Evolutionary conservation across 1,284 basidiomycete genomes (phyloP).

Genomic region (Melampsora americana): DNA sequence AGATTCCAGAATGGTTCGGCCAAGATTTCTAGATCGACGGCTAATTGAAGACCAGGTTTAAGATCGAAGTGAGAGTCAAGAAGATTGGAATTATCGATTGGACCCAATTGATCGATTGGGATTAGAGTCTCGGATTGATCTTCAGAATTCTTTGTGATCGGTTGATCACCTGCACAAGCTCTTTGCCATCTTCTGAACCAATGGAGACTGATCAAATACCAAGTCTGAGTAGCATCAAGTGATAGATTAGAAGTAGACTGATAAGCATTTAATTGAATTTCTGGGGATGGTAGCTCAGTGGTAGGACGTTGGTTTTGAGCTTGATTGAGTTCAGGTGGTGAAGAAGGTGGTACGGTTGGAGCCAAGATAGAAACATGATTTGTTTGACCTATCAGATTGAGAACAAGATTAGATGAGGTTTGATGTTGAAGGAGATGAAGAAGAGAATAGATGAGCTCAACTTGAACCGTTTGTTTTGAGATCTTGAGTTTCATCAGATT

Average conservation of each 20-base stretch:
- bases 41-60: conserved; percentile 17
- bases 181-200: conserved; percentile 29
- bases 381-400: too few species aligned
- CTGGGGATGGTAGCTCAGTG: background rate
- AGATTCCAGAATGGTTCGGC: conserved; percentile 28
- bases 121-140: background rate
- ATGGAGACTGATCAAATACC: conserved; percentile 28
- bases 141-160: background rate
- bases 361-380: background rate
- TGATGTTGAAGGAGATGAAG: background rate
- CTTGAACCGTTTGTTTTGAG: background rate
- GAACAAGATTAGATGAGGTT: background rate
- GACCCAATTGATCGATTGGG: background rate
- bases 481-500: background rate
- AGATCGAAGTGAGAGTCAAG: conserved; percentile 16
- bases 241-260: background rate
- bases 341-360: background rate
- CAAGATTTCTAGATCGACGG: conserved; percentile 22
- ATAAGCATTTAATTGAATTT: conserved; percentile 17
- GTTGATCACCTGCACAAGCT: background rate
- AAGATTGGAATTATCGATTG: conserved; percentile 30
- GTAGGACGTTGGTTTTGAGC: background rate
- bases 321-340: background rate
- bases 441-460: background rate
- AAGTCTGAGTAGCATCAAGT: conserved; percentile 19